phyloP scores from a whole-genome alignment of 2,329 filamentous ascomycete genomes.

The Aspergillus bombycis region DNA sequence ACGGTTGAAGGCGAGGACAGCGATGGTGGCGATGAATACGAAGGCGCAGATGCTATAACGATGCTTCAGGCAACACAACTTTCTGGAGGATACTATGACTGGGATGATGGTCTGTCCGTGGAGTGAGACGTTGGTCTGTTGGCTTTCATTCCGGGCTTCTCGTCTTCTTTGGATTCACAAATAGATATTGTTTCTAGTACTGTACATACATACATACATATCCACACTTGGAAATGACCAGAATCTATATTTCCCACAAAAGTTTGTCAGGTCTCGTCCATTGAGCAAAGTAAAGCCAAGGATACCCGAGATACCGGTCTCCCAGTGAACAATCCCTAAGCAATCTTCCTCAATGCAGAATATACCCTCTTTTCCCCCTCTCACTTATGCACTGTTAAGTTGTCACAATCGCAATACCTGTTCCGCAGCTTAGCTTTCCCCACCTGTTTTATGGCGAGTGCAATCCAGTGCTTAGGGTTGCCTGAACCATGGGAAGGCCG shows the following conservation, averaged over 20 bases:
- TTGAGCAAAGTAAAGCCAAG: not conserved
- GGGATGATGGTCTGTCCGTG: slow-evolving; percentile 29
- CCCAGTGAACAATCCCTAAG: not conserved
- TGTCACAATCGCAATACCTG: no score
- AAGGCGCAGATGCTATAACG: slow-evolving; percentile 33
- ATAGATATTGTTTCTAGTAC: not conserved
- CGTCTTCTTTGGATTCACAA: not conserved
- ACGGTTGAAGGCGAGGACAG: slow-evolving; percentile 17
- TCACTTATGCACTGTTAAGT: no score
- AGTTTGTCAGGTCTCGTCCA: not conserved
- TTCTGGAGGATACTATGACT: slow-evolving; percentile 23
- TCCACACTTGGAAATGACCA: not conserved
- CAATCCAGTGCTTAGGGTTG: no score
- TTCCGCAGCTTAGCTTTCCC: no score
- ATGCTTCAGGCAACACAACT: slow-evolving; percentile 24
- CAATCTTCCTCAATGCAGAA: not conserved
- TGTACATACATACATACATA: not conserved
- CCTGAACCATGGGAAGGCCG: no score
- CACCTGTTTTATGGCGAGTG: no score
- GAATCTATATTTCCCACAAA: not conserved
- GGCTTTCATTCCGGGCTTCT: not conserved
- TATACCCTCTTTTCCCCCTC: no score
- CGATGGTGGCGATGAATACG: slow-evolving; percentile 27
- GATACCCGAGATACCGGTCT: not conserved
- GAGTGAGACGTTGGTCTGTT: slow-evolving; percentile 19